Evolutionary conservation across 768 basidiomycete species (phyloP).

Genomic region (Trametes villosa): DNA sequence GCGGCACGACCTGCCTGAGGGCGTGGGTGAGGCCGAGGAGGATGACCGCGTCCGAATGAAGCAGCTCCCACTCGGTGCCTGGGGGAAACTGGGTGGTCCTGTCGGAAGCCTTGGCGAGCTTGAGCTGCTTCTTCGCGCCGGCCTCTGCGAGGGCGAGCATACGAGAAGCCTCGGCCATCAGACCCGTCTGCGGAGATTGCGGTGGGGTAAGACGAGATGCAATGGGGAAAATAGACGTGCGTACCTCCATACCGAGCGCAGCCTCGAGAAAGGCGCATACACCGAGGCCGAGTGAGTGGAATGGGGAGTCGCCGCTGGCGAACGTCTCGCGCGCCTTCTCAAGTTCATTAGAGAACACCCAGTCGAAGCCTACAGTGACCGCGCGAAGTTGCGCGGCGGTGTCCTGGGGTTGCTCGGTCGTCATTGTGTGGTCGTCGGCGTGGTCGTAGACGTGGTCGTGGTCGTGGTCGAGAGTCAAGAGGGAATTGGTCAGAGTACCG

Average conservation of each 20-base stretch:
- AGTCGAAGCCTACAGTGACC: conserved; percentile 62
- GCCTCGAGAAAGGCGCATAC: conserved; percentile 78
- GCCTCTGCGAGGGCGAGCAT: conserved; percentile 63
- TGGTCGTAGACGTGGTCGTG: too few species aligned
- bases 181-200: conserved; percentile 45
- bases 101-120: conserved; percentile 39
- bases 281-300: conserved; percentile 74
- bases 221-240: conserved; percentile 15
- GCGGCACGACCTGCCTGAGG: conserved; percentile 53
- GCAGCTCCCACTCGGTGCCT: conserved; percentile 77
- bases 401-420: conserved; percentile 29
- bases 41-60: conserved; percentile 74
- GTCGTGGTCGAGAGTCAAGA: conserved; percentile 1
- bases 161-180: conserved; percentile 66
- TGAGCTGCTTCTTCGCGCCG: conserved; percentile 57
- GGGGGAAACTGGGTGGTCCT: conserved; percentile 51
- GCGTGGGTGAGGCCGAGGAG: conserved; percentile 73
- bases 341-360: conserved; percentile 71
- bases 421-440: conserved; percentile 24
- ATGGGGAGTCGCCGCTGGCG: conserved; percentile 57
- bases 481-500: too few species aligned
- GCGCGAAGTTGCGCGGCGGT: conserved; percentile 36
- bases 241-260: conserved; percentile 79
- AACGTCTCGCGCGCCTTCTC: conserved; percentile 56
- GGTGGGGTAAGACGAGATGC: neutral